phyloP scores from a whole-genome alignment of 179 eudicot genomes.

The Amaranthus tricolor region DNA sequence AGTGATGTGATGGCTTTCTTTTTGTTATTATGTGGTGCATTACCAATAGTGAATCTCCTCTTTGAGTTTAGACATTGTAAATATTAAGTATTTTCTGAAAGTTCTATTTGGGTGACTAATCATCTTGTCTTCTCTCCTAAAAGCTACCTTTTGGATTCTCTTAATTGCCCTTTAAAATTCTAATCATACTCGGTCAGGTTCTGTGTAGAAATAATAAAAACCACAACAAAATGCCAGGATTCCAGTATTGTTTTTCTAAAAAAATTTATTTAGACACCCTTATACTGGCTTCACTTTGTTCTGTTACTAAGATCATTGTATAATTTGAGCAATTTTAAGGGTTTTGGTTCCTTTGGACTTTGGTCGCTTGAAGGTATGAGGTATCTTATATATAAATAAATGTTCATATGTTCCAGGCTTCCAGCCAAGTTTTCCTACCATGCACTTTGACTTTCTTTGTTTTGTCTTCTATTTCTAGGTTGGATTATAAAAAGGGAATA shows the following conservation, averaged over 20 bases:
- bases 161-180: neutral
- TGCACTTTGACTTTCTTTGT: constrained; percentile 19
- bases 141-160: neutral
- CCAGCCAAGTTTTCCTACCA: too few relatives aligned
- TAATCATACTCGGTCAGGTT: neutral
- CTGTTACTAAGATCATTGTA: too few relatives aligned
- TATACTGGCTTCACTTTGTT: too few relatives aligned
- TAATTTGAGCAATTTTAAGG: too few relatives aligned
- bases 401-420: too few relatives aligned
- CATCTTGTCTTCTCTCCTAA: neutral
- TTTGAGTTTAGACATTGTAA: neutral
- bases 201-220: neutral
- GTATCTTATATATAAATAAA: too few relatives aligned
- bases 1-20: neutral
- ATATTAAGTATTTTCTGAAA: neutral
- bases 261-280: too few relatives aligned
- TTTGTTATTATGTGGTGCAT: neutral
- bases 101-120: neutral
- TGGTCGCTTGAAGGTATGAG: too few relatives aligned
- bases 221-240: too few relatives aligned
- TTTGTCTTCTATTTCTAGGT: constrained; percentile 29
- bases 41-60: neutral
- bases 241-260: too few relatives aligned
- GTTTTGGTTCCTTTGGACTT: too few relatives aligned
- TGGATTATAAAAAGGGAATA: constrained; percentile 24